phyloP scores from a whole-genome alignment of 2,329 filamentous ascomycete species.

The Penicillium decumbens region DNA sequence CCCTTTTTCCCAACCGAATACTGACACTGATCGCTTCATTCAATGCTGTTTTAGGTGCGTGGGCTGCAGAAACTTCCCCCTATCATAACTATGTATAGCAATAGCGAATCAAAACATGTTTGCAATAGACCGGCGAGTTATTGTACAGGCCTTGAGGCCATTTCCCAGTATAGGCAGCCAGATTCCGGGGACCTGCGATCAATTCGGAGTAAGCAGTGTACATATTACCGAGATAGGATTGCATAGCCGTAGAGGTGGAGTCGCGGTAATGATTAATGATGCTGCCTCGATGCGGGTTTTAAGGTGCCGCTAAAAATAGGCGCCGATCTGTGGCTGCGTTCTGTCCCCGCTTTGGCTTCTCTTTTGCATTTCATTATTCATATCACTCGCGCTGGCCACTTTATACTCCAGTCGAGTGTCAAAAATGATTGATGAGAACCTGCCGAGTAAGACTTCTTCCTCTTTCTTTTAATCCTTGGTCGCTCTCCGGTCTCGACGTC shows the following conservation, averaged over 20 bases:
- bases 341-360: neutral
- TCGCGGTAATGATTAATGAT: neutral
- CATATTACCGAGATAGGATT: no score
- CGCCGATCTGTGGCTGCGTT: conserved; percentile 16
- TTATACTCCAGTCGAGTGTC: neutral
- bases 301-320: conserved; percentile 22
- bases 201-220: no score
- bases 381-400: conserved; percentile 3
- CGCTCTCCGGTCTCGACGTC: conserved; percentile 5
- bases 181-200: no score
- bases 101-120: no score
- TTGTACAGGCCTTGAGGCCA: no score
- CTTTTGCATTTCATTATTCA: neutral
- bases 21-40: no score
- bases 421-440: conserved; percentile 84
- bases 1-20: no score
- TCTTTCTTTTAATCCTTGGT: neutral
- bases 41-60: no score
- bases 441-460: conserved; percentile 57
- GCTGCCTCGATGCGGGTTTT: neutral
- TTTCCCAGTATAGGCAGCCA: no score
- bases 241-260: conserved; percentile 7
- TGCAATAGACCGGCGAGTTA: no score
- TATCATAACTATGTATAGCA: no score
- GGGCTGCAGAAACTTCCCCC: no score